Base-by-base conservation (phyloP, 352 stramenopile genomes). In the Globisporangium radiosum region DNA sequence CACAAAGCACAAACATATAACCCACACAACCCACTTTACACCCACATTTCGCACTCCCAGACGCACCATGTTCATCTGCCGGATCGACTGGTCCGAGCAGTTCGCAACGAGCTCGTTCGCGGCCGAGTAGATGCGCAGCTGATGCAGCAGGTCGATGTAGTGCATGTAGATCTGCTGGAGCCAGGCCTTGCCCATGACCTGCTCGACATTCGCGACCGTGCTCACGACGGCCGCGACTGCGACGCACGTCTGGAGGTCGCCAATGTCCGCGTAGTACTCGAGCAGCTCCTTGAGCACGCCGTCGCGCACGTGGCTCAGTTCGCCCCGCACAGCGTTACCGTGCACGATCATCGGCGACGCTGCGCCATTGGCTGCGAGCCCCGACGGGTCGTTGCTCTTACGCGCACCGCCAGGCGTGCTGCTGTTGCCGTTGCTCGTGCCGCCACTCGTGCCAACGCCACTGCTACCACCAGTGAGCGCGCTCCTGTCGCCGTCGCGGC, bases 151-250 rank as follows among this genome's bases (percentile, higher is more conserved):
- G 59, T 95, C 86, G 54, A 95, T 92, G 63, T 95, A 95, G 62
- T 94, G 85, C 86, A 95, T 95, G 56, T 90, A 92, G 53, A 90
- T 92, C 52, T 96, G 88, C 69, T 97, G 88, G 47, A 97, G 56
- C 84, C 82, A 93, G 38, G 75, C 69, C 56, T 92, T 93, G 37
- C 78, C 81, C 78, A 96, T 92, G 15, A 90, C 59, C 37, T 91
- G 78, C 54, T 95, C 85, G 7, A 95, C 78, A 39, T 71, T 91
- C 25, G 71, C 68, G n/a, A 92, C 68, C 59, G 81, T 81, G 25
- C 72, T 75, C 25, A 92, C 76, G 15, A 93, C 81, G 42, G 90
- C 75, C 11, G 82, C 66, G 42, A 97, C 77, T 7, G 82, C 81
- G 37, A 92, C 82, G 45, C 82, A 87, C 3, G 85, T 90, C 60